These are phyloP conservation scores for Irpex sp. DNA, from an alignment of 1,284 basidiomycete genomes.

Conservation along the genomic window DNA sequence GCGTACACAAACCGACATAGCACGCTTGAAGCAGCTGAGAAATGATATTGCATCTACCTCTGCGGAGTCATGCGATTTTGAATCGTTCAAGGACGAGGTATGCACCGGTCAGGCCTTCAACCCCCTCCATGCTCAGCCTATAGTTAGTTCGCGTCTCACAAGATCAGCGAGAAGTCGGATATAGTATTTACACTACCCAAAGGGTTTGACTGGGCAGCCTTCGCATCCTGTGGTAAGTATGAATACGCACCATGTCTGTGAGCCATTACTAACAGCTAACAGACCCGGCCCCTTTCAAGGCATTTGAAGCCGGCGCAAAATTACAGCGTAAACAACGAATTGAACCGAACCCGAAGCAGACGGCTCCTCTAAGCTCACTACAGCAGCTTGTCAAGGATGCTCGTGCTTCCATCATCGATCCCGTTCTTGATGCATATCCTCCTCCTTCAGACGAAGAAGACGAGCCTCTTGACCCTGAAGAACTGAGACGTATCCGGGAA, in stretches of 20 bases:
- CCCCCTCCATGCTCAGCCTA: conserved; percentile 28
- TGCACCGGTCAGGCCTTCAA: conserved; percentile 13
- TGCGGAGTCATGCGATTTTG: conserved; percentile 22
- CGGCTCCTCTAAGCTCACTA: conserved; percentile 50
- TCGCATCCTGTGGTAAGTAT: conserved; percentile 41
- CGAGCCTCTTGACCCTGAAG: conserved; percentile 35
- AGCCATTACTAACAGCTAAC: background rate
- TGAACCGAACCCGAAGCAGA: conserved; percentile 37
- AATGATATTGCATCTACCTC: conserved; percentile 31
- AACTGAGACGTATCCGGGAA: conserved; percentile 39
- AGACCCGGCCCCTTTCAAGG: conserved; percentile 44
- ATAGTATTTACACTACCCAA: conserved; percentile 35
- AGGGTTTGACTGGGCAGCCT: conserved; percentile 50
- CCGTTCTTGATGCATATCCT: conserved; percentile 44
- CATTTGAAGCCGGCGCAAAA: conserved; percentile 33
- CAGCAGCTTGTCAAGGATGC: conserved; percentile 58
- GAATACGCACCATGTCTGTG: background rate
- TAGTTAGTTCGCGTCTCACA: conserved; percentile 30
- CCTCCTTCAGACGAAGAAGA: conserved; percentile 38
- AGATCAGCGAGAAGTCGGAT: conserved; percentile 40
- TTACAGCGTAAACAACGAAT: conserved; percentile 22
- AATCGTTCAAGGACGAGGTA: conserved; percentile 33
- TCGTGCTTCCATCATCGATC: conserved; percentile 53
- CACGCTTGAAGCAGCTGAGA: conserved; percentile 43
- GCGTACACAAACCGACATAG: conserved; percentile 58